Conservation (phyloP, 2,329 filamentous ascomycete genomes). For the Endocalyx cinctus region DNA sequence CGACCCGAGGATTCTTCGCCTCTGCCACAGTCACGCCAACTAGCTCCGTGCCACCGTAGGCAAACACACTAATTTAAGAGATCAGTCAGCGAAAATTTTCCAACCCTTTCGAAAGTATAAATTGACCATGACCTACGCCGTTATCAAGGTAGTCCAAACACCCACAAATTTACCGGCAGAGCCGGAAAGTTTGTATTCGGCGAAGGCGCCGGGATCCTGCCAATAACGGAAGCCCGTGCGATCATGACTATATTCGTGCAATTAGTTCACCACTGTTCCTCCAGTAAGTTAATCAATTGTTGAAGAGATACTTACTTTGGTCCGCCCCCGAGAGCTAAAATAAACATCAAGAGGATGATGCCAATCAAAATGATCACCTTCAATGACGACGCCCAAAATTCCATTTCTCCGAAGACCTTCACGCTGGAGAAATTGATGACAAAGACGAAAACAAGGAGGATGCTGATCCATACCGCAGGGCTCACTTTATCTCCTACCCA, state of each 20-base stretch:
- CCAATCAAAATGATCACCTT: conserved; percentile 5
- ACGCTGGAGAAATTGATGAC: not conserved
- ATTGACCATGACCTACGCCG: too few relatives aligned
- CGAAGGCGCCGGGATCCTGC: conserved; percentile 3
- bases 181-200: too few relatives aligned
- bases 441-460: not conserved
- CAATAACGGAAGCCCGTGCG: conserved; percentile 5
- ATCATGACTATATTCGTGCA: too few relatives aligned
- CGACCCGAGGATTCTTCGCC: not conserved
- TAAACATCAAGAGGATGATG: conserved; percentile 7
- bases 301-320: too few relatives aligned
- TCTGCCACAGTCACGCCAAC: conserved; percentile 1
- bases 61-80: conserved; percentile 34
- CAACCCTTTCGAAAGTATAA: too few relatives aligned
- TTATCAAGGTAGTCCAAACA: conserved; percentile 3
- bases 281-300: too few relatives aligned
- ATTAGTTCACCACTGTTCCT: too few relatives aligned
- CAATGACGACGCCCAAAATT: conserved; percentile 2
- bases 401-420: conserved; percentile 1
- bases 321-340: conserved; percentile 3
- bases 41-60: conserved; percentile 1
- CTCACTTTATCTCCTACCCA: not conserved
- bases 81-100: conserved; percentile 72
- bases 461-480: not conserved
- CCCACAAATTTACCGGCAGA: too few relatives aligned